Percentiles rank a stretch among this genome's conserved stretches.
phyloP scores from a whole-genome alignment of 1,284 basidiomycete genomes.

The Cutaneotrichosporon cavernicola region DNA sequence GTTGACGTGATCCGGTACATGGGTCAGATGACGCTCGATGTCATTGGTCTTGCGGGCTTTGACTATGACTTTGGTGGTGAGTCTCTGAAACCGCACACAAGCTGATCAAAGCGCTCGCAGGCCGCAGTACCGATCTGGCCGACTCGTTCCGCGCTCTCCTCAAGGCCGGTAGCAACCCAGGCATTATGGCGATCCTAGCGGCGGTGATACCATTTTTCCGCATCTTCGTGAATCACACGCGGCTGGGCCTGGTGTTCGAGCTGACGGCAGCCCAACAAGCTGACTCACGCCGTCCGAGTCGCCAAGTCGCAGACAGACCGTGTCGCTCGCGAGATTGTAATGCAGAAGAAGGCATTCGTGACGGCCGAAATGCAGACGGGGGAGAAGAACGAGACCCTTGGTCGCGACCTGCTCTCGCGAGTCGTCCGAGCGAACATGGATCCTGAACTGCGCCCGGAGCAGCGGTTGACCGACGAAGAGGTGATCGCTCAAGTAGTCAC shows the following conservation, averaged over 20 bases:
- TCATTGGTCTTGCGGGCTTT: conserved; percentile 67
- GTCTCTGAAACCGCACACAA: neutral
- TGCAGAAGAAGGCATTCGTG: conserved; percentile 7
- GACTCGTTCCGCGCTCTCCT: conserved; percentile 44
- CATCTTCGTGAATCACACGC: neutral
- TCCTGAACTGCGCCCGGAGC: conserved; percentile 57
- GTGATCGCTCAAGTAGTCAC: conserved; percentile 73
- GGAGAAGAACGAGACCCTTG: conserved; percentile 55
- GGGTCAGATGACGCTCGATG: conserved; percentile 63
- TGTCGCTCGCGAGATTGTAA: conserved; percentile 4
- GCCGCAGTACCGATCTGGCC: conserved; percentile 35
- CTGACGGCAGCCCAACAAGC: conserved; percentile 10
- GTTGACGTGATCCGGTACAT: conserved; percentile 63
- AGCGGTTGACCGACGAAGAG: conserved; percentile 65
- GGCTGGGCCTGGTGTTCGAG: neutral
- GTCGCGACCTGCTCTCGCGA: conserved; percentile 22
- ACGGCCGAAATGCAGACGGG: neutral
- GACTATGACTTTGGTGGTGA: conserved; percentile 58
- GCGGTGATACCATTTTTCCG: conserved; percentile 62
- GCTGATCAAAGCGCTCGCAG: conserved; percentile 3
- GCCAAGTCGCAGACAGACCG: neutral
- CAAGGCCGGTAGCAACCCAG: conserved; percentile 46
- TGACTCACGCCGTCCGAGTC: neutral
- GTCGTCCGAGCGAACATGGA: conserved; percentile 61
- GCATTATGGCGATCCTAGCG: conserved; percentile 61